phyloP scores from a whole-genome alignment of 352 stramenopile genomes.

The Phytophthora crassamura region DNA sequence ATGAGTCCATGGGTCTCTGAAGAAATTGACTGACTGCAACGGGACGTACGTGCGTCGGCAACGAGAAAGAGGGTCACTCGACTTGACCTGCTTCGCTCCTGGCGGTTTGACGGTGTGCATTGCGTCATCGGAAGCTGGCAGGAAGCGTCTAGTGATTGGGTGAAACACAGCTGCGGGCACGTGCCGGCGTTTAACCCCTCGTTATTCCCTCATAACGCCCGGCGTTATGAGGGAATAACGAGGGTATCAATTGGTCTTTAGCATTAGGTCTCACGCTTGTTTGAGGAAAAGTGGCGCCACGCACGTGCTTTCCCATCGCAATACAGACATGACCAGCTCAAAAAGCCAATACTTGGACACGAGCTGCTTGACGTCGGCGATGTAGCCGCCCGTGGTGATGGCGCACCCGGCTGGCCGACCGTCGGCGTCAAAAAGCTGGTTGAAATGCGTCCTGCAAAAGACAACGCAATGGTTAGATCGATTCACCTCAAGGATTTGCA shows the following conservation, averaged over 20 bases:
- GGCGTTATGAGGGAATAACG: too few species aligned
- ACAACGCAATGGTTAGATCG: too few species aligned
- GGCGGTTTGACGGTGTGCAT: conserved; percentile 10
- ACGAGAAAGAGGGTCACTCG: conserved; percentile 2
- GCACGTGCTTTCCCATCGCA: conserved; percentile 65
- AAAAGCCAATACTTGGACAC: conserved; percentile 70
- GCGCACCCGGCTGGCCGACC: conserved; percentile 51
- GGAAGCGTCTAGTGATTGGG: conserved; percentile 24
- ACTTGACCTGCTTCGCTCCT: conserved; percentile 17
- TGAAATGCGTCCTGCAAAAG: conserved; percentile 57
- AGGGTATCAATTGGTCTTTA: too few species aligned
- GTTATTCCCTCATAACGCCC: too few species aligned
- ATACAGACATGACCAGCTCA: conserved; percentile 67
- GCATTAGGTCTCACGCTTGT: conserved; percentile 13
- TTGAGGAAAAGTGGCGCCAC: conserved; percentile 60
- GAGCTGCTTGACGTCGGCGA: conserved; percentile 57
- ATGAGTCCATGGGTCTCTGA: conserved; percentile 13
- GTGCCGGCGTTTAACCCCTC: too few species aligned
- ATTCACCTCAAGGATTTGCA: too few species aligned
- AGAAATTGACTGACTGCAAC: conserved; percentile 3
- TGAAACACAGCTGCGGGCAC: conserved; percentile 22
- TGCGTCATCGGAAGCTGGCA: conserved; percentile 25
- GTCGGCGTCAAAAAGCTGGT: conserved; percentile 51
- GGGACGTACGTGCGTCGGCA: conserved; percentile 26
- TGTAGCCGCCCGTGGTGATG: conserved; percentile 59